Base-by-base conservation (phyloP, 2,329 filamentous ascomycete species). In the Cladophialophora bantiana region DNA sequence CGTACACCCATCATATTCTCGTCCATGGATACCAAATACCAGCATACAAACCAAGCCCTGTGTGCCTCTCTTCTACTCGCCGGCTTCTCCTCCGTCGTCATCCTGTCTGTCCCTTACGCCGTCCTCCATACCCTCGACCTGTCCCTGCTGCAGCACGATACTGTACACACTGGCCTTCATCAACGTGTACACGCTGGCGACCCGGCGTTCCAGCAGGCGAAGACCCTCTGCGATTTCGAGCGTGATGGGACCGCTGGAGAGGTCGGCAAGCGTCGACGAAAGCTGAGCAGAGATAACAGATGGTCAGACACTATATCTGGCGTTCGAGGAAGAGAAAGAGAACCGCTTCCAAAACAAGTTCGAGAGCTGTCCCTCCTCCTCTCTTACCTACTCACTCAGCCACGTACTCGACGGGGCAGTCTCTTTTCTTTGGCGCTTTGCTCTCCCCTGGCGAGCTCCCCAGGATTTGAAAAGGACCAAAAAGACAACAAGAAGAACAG, bases 81-180 rank as follows among this genome's bases (percentile, higher is more conserved):
- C 45, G 9, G 40, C 45, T 13, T 53, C 42, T 55, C 52, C 59
- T 15, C 26, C 55, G 5, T 15, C 55, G 32, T 68, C 61, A 6
- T 35, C 52, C 18, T 64, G 48, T 10, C 58, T 45, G 31, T 58
- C 65, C n/a, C 57, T 56, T 4, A 9, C 52, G 15, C 59, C 64
- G 54, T 64, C 64, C n/a, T 64, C 68, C 26, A 48, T 54, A 0
- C 65, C 91, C 70, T 90, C 89, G 74, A 96, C 93, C 85, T 98
- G 92, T 7, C 72, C 72, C 85, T 98, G 94, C 85, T 99, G 94
- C 82, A 99, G 79, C 68, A 99, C 94, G 82, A 99, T 99, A 77
- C 92, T 96, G 82, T 99, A 99, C 70, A 99, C 95, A 79, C 94
- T 98, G 18, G 95, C 94, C 83, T 99, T 99, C 77, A 99, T 85